Conservation (phyloP, 148 eudicot species). For the Cornus controversa region DNA sequence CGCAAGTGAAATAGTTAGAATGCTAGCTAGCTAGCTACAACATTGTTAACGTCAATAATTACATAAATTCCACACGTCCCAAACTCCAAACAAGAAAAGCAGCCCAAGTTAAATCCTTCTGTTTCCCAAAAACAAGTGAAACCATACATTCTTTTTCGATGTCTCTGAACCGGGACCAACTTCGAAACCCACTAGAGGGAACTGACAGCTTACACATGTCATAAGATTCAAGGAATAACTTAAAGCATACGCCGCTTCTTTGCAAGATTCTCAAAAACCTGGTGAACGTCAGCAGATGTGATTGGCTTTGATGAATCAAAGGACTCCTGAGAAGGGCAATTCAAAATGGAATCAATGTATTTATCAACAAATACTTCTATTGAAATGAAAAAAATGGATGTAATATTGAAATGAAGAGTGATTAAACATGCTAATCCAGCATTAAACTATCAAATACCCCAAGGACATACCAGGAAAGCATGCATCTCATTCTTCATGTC, state of each 20-base stretch:
- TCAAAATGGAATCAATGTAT: not conserved
- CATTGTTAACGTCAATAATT: not conserved
- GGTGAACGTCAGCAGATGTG: slow-evolving; percentile 76
- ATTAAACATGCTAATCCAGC: not conserved
- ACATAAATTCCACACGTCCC: not conserved
- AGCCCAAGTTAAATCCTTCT: not conserved
- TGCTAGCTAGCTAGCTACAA: too few relatives aligned
- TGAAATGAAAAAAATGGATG: too few relatives aligned
- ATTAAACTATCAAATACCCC: not conserved
- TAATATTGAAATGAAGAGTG: not conserved
- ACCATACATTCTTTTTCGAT: not conserved
- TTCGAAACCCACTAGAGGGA: not conserved
- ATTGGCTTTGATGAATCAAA: slow-evolving; percentile 62
- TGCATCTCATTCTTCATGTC: slow-evolving; percentile 88
- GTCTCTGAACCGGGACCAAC: slow-evolving; percentile 8
- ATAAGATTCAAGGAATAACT: slow-evolving; percentile 9
- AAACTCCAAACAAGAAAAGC: too few relatives aligned
- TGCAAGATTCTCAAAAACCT: slow-evolving; percentile 85
- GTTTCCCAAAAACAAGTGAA: not conserved
- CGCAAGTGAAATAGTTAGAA: not conserved
- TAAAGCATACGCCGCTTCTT: slow-evolving; percentile 62
- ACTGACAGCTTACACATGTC: not conserved
- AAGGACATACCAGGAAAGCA: slow-evolving; percentile 62
- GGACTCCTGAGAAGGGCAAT: slow-evolving; percentile 54
- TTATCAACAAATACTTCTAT: not conserved